Evolutionary conservation across 2,329 filamentous ascomycete species (phyloP), one percentile per base, ranked within the genome.

Genomic region (Alternaria triticimaculans): DNA sequence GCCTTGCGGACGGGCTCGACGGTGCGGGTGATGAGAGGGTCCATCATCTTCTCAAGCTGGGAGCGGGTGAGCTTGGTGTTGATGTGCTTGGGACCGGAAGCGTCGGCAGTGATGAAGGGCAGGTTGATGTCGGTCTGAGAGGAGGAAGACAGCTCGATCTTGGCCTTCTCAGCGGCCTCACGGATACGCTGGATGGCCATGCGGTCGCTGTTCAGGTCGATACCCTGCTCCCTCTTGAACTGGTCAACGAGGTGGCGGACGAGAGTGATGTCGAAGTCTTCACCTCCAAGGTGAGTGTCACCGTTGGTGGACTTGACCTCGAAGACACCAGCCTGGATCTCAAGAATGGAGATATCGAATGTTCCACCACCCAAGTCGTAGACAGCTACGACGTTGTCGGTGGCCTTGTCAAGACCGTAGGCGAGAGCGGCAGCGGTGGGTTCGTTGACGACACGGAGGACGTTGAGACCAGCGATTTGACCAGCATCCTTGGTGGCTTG

Each of bases 151-250:
- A 98, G 87, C 86, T 97, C 95, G 78, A 97, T 97, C 93, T 98
- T 98, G 80, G 95, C 95, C 90, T 97, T 97, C 89, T 98, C 95
- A 74, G 94, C 94, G 74, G 94, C 95, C 87, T 97, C 95, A 85
- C 95, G 94, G 82, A 98, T 97, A 89, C 95, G 91, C 89, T 97
- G 95, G 80, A 98, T 97, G 75, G 95, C 95, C 94, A 97, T 97
- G 82, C 95, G 94, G 86, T 98, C 95, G 79, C 84, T 85, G 63
- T 93, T 92, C 73, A 98, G 89, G 81, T 98, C 95, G 71, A 97
- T 92, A 69, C 92, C 91, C 69, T 93, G 93, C 74, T 97, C 93
- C 85, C 93, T 95, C 92, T 97, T 97, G 89, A 97, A 98, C 80
- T 96, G 90, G 82, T 93, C 87, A 70, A 97, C 93, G 63, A 98